phyloP scores from a whole-genome alignment of 225 moss, liverwort and hornwort species.

The Climacium dendroides region DNA sequence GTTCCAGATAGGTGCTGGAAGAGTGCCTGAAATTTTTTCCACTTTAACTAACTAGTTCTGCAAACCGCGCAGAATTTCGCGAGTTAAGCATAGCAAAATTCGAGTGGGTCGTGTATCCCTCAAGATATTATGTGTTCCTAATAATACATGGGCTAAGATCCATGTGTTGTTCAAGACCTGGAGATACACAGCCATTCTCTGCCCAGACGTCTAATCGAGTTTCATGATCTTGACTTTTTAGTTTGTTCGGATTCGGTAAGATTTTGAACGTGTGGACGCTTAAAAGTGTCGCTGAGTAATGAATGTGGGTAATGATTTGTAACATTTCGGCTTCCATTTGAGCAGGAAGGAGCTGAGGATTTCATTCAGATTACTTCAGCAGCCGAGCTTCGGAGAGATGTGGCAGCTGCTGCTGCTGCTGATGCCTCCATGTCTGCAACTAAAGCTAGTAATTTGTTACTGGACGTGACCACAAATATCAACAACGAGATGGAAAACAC shows the following conservation, averaged over 20 bases:
- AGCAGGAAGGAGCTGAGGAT: constrained; percentile 63
- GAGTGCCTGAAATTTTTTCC: neutral
- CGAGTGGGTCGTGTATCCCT: neutral
- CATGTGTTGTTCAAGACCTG: neutral
- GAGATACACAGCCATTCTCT: neutral
- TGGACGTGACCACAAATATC: constrained; percentile 40
- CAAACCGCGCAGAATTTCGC: neutral
- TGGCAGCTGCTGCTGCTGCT: constrained; percentile 57
- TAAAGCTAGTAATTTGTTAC: constrained; percentile 59
- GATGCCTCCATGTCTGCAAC: constrained; percentile 67
- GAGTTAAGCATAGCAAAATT: neutral
- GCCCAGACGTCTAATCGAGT: neutral
- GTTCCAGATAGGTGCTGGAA: neutral
- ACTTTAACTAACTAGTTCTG: neutral
- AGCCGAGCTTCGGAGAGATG: constrained; percentile 56
- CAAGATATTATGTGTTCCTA: neutral
- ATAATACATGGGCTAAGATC: neutral
- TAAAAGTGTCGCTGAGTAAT: neutral
- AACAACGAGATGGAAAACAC: constrained; percentile 48
- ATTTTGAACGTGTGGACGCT: neutral
- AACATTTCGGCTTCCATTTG: neutral
- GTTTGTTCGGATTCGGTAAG: neutral
- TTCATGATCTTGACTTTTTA: neutral
- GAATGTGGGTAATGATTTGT: neutral
- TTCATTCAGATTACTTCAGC: constrained; percentile 39